These are phyloP conservation scores for Colletotrichum costaricense DNA, from an alignment of 2,329 filamentous ascomycete genomes.

Conservation along the genomic window DNA sequence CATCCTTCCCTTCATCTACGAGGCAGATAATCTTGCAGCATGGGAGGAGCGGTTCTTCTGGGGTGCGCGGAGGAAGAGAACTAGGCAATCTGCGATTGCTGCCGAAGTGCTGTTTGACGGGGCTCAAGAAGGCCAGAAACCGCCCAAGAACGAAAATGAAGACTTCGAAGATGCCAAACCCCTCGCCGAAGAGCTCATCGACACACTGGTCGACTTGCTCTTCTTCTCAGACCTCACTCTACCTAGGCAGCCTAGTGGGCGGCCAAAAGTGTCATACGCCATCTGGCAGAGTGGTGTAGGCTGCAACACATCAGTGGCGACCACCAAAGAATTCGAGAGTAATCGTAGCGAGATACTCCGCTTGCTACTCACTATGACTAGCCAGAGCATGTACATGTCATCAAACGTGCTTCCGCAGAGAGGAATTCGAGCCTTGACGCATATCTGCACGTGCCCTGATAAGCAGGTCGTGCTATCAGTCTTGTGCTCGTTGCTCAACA, in stretches of 20 bases:
- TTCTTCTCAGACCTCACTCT: slow-evolving; percentile 94
- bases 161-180: slow-evolving; percentile 88
- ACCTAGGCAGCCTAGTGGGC: slow-evolving; percentile 76
- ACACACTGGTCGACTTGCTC: slow-evolving; percentile 87
- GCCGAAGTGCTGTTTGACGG: slow-evolving; percentile 89
- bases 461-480: slow-evolving; percentile 92
- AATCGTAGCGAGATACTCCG: slow-evolving; percentile 92
- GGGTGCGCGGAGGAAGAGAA: slow-evolving; percentile 78
- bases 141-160: slow-evolving; percentile 61
- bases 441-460: slow-evolving; percentile 87
- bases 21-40: slow-evolving; percentile 80
- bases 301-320: slow-evolving; percentile 88
- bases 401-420: slow-evolving; percentile 82
- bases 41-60: slow-evolving; percentile 98
- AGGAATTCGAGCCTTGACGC: slow-evolving; percentile 86
- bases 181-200: slow-evolving; percentile 90
- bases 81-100: slow-evolving; percentile 72
- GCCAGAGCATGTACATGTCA: slow-evolving; percentile 94
- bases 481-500: slow-evolving; percentile 93
- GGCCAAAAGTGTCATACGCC: slow-evolving; percentile 86
- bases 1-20: slow-evolving; percentile 90
- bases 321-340: slow-evolving; percentile 91
- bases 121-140: slow-evolving; percentile 55
- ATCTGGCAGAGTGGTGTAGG: slow-evolving; percentile 99
- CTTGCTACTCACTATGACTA: slow-evolving; percentile 84